Conservation (phyloP, 2,329 filamentous ascomycete species). For the Cladobotryum protrusum region DNA sequence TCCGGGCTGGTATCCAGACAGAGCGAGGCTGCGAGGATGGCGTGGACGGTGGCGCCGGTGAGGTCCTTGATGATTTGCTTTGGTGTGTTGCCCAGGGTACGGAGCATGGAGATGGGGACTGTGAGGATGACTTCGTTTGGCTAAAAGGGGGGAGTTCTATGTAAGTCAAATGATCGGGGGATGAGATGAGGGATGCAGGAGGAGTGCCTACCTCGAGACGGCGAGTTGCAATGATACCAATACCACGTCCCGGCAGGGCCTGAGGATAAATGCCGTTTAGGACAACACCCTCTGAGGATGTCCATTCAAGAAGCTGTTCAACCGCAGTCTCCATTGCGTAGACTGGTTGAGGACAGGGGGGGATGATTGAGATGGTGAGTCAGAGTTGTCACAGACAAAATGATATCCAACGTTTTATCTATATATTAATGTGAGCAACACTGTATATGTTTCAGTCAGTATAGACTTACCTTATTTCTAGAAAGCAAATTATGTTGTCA, state of each 20-base stretch:
- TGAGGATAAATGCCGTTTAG: constrained; percentile 63
- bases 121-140: constrained; percentile 51
- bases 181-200: not conserved
- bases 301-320: constrained; percentile 62
- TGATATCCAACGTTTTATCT: too few relatives aligned
- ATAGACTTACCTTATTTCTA: too few relatives aligned
- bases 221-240: constrained; percentile 69
- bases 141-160: constrained; percentile 18
- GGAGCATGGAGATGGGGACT: constrained; percentile 57
- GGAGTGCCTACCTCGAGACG: constrained; percentile 51
- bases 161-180: not conserved
- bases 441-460: too few relatives aligned
- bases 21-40: constrained; percentile 64
- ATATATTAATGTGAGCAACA: too few relatives aligned
- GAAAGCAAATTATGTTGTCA: too few relatives aligned
- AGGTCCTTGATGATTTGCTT: constrained; percentile 45
- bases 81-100: constrained; percentile 57
- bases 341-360: not conserved
- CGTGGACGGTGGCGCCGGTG: constrained; percentile 56
- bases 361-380: too few relatives aligned
- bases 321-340: constrained; percentile 16
- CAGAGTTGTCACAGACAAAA: too few relatives aligned
- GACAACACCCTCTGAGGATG: constrained; percentile 54
- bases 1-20: constrained; percentile 45
- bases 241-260: constrained; percentile 63